Base-by-base conservation (phyloP, 805 yeast species). In the Kurtzmaniella fragi region DNA sequence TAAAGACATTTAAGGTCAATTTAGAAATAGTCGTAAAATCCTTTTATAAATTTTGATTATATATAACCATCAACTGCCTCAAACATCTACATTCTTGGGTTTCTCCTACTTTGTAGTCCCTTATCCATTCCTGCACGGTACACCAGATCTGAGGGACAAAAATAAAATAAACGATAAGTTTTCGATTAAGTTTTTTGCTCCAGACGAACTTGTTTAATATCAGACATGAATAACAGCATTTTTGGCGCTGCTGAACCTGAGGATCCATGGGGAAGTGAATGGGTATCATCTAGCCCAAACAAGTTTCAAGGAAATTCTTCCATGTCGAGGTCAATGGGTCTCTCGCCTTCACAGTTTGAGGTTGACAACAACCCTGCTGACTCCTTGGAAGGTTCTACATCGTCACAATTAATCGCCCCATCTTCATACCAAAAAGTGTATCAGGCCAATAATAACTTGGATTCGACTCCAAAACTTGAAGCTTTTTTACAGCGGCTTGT, bases 201-300 rank as follows among this genome's bases (percentile, higher is more conserved):
- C 14, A 28, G 9, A 14, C 14, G 9, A 14, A 14, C 31, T 15
- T 20, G 23, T 31, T 31, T 17, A 23, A 13, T 31, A 32, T 12
- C 27, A n/a, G 11, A 13, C 7, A 30, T 28, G 36, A 33, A 42
- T 41, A 44, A 40, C 37, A 44, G 45, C 39, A 32, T 51, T 32
- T 52, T 42, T 32, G 41, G 34, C 32, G 33, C 44, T 6, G 20
- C 23, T 12, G 39, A 36, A 6, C 32, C 53, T 3, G 59, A 58
- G 15, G 70, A 66, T 42, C 67, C 68, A 2, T 67, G 70, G 62
- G 66, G 57, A 37, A 65, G 66, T 42, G 70, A 68, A 17, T 64
- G 71, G 71, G 56, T 61, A 20, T 20, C 25, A 20, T 20, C 25
- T 8, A 20, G 25, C 5, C 5, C 25, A 5, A 8, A 20, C 8